Base-by-base conservation (phyloP, 2,329 filamentous ascomycete genomes). In the Cladorrhinum sp. region DNA sequence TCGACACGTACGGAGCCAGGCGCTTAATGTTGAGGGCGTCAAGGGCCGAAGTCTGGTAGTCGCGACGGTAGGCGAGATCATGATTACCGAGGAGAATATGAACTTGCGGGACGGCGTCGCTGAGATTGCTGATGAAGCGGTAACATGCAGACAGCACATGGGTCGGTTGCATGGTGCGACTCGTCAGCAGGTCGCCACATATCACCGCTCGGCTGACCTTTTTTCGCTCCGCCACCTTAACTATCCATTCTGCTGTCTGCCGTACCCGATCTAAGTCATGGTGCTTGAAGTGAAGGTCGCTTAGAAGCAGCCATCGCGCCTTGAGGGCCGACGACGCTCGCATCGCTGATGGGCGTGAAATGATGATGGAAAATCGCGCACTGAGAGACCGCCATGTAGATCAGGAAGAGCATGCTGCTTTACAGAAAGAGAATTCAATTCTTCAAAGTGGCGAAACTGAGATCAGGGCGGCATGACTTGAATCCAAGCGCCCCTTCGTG, bases 71-170 rank as follows among this genome's bases (percentile, higher is more conserved):
- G 21, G 72, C 71, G 16, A 74, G 65, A 61, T 73, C 72, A 64
- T 74, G 72, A 36, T 74, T 74, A 18, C 72, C 72, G n/a, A 73
- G 61, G n/a, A 74, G 62, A 50, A 74, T 65, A 50, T 74, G 64
- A 50, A 73, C 62, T 55, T 66, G 70, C 1, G 72, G 71, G 18
- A 72, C 69, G 16, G 66, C 63, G 5, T 62, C 55, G 49, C 63
- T 66, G 10, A 74, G 61, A 18, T 68, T 56, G 56, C 65, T 62
- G 36, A 74, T 65, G 60, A 74, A 74, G 50, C 67, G 67, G 59
- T 72, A 73, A 20, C 70, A 71, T n/a, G 70, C 68, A 16, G 71
- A 70, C 26, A 73, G 61, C 18, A 73, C 72, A 8, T 70, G 66
- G 0, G 71, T 73, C 1, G 67, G 66, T 64, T 72, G 71, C 30